Percentiles rank a stretch among this genome's conserved stretches.
Conservation (phyloP, 2,329 filamentous ascomycete species). For the Cladobotryum protrusum region DNA sequence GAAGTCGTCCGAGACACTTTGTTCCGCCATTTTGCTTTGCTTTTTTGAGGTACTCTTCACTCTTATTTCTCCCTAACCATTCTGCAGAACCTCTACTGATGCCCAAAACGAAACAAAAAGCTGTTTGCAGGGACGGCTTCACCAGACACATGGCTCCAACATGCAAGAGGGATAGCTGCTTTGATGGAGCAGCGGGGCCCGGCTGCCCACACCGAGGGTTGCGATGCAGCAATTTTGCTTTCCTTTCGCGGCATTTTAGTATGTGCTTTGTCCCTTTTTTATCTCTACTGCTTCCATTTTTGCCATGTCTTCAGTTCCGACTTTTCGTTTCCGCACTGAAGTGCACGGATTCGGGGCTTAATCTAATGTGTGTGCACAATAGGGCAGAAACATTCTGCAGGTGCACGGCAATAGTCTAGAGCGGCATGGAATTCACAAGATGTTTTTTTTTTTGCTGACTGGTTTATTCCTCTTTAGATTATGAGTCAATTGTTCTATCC, state of each 20-base stretch:
- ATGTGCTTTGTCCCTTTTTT: slow-evolving; percentile 12
- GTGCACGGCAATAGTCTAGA: too few relatives aligned
- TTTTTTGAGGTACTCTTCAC: slow-evolving; percentile 31
- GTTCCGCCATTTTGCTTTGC: slow-evolving; percentile 34
- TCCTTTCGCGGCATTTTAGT: slow-evolving; percentile 33
- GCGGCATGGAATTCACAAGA: neutral
- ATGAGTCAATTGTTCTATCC: slow-evolving; percentile 34
- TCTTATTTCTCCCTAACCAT: neutral
- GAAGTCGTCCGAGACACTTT: slow-evolving; percentile 36
- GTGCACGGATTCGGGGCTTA: too few relatives aligned
- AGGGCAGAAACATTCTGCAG: too few relatives aligned
- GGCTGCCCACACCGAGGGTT: slow-evolving; percentile 26
- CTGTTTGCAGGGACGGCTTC: slow-evolving; percentile 36
- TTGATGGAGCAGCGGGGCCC: slow-evolving; percentile 35
- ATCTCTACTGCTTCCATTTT: too few relatives aligned
- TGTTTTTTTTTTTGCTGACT: neutral
- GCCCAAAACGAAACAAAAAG: slow-evolving; percentile 19
- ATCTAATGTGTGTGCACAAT: too few relatives aligned
- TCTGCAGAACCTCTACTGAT: slow-evolving; percentile 12
- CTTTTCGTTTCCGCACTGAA: too few relatives aligned
- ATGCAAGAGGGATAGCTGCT: slow-evolving; percentile 32
- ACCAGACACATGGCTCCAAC: slow-evolving; percentile 32
- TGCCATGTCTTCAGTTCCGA: too few relatives aligned
- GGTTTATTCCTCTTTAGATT: slow-evolving; percentile 20
- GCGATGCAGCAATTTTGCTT: slow-evolving; percentile 33